phyloP scores from a whole-genome alignment of 148 eudicot species.

The Fagopyrum esculentum region DNA sequence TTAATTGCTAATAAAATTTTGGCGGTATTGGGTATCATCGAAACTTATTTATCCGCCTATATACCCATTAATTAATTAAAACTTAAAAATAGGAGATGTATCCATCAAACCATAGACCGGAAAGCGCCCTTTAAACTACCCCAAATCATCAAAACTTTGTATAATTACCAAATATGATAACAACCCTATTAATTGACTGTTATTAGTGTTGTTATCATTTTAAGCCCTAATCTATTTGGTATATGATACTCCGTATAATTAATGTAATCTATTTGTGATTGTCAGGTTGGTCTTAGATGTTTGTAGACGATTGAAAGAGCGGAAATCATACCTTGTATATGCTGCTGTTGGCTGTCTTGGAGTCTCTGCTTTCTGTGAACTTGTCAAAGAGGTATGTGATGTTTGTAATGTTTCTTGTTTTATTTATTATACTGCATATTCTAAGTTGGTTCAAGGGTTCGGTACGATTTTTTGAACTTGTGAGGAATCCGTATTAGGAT shows the following conservation, averaged over 20 bases:
- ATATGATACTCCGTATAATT: neutral
- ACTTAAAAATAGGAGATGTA: too few species aligned
- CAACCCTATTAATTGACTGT: too few species aligned
- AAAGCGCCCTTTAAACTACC: too few species aligned
- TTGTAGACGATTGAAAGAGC: conserved; percentile 74
- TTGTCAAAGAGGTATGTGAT: conserved; percentile 68
- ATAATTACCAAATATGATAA: too few species aligned
- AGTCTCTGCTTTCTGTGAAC: conserved; percentile 70
- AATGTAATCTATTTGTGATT: conserved; percentile 1
- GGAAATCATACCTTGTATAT: conserved; percentile 66
- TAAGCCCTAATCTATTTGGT: too few species aligned
- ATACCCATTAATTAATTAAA: too few species aligned
- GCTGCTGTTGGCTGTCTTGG: conserved; percentile 88
- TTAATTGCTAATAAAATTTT: neutral
- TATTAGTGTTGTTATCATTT: too few species aligned
- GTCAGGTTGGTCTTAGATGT: conserved; percentile 70
- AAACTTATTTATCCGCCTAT: too few species aligned
- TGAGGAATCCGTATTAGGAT: neutral
- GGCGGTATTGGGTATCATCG: too few species aligned
- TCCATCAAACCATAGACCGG: too few species aligned
- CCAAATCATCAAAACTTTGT: too few species aligned
- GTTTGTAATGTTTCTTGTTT: neutral
- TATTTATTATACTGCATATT: neutral
- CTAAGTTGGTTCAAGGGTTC: neutral
- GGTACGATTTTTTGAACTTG: neutral